These are phyloP conservation scores for Maudiozyma bulderi DNA, from an alignment of 805 yeast genomes.

Conservation along the genomic window DNA sequence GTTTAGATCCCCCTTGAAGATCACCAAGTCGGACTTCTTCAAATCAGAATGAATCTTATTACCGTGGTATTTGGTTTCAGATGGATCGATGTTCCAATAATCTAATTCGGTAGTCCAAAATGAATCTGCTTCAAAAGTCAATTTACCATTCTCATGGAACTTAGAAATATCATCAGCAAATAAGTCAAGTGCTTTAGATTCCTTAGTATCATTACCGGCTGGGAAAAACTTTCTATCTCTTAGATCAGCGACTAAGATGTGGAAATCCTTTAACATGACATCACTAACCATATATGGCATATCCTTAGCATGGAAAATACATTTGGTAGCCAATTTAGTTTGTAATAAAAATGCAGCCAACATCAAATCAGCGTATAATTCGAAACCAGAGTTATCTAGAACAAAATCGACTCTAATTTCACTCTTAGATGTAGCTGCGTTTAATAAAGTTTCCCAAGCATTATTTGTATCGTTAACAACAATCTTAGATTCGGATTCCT, in stretches of 20 bases:
- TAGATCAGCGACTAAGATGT: slow-evolving; percentile 47
- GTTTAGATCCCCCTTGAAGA: slow-evolving; percentile 93
- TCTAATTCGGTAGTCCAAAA: slow-evolving; percentile 83
- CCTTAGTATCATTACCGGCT: slow-evolving; percentile 13
- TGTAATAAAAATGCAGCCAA: slow-evolving; percentile 61
- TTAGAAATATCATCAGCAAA: slow-evolving; percentile 38
- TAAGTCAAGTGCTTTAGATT: slow-evolving; percentile 36
- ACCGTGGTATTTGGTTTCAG: slow-evolving; percentile 44
- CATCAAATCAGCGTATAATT: slow-evolving; percentile 76
- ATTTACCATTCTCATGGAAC: slow-evolving; percentile 37
- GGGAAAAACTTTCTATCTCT: slow-evolving; percentile 42
- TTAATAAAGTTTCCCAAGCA: slow-evolving; percentile 49
- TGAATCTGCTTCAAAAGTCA: slow-evolving; percentile 47
- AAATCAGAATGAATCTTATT: slow-evolving; percentile 52
- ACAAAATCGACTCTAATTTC: slow-evolving; percentile 64
- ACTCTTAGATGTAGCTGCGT: slow-evolving; percentile 4
- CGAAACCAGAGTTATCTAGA: slow-evolving; percentile 92
- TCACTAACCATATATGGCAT: slow-evolving; percentile 98
- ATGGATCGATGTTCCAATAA: slow-evolving; percentile 57
- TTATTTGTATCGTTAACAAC: slow-evolving; percentile 60
- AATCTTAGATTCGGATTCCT: slow-evolving; percentile 69
- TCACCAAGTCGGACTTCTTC: slow-evolving; percentile 53
- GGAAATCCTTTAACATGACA: slow-evolving; percentile 76
- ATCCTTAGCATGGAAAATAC: slow-evolving; percentile 78
- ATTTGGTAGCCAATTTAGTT: slow-evolving; percentile 48